A percentile compares a stretch with the other conserved stretches of the same genome.
Conservation (phyloP, 2,329 filamentous ascomycete genomes). For the Ascochyta clinopodiicola region DNA sequence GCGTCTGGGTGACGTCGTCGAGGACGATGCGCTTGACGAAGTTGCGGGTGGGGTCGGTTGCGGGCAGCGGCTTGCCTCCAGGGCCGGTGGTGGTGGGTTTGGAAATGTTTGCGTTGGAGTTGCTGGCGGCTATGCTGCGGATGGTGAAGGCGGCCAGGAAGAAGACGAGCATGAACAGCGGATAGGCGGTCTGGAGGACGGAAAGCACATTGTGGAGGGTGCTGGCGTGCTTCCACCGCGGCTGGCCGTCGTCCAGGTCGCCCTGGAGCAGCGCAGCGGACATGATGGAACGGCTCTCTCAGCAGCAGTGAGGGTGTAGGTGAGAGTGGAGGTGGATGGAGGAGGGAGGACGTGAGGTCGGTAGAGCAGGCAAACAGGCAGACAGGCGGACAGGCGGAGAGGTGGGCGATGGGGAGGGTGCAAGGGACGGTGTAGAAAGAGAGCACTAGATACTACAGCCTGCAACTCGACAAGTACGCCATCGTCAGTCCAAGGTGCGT, state of each 20-base stretch:
- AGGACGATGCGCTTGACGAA: constrained; percentile 55
- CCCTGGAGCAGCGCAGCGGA: constrained; percentile 21
- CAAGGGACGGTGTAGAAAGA: constrained; percentile 5
- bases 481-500: constrained; percentile 11
- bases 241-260: constrained; percentile 21
- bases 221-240: constrained; percentile 28
- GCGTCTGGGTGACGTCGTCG: constrained; percentile 67
- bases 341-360: too few relatives aligned
- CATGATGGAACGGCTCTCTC: constrained; percentile 28
- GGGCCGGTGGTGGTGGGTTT: constrained; percentile 70
- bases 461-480: constrained; percentile 14
- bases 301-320: constrained; percentile 3
- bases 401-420: constrained; percentile 4
- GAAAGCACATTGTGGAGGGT: constrained; percentile 25
- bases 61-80: constrained; percentile 85
- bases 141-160: constrained; percentile 68
- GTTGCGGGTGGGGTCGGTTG: constrained; percentile 57
- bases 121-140: constrained; percentile 64
- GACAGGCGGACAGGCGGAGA: too few relatives aligned
- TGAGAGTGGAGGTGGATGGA: not conserved
- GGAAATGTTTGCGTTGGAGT: constrained; percentile 52
- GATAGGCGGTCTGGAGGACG: constrained; percentile 64
- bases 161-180: constrained; percentile 68
- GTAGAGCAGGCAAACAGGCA: too few relatives aligned
- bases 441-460: constrained; percentile 15